Evolutionary conservation across 176 grass and related monocot genomes (phyloP), one percentile per base, ranked within the genome.

Genomic region (Areca catechu): DNA sequence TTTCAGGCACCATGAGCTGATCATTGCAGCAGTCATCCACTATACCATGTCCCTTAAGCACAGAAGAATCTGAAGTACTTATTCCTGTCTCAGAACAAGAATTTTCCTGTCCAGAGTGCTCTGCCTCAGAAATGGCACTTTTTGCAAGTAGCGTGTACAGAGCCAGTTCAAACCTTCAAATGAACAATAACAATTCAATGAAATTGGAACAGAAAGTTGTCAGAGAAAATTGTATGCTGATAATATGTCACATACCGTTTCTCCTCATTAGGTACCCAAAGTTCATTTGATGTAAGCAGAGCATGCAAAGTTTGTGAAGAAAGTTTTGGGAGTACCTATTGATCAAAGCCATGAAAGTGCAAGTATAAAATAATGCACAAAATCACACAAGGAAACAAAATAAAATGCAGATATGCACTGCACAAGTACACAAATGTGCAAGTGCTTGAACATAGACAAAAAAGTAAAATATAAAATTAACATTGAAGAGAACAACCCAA

Each of bases 261-360:
- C 80, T 98, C 93, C 76, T 98, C 93, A 50, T 98, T 85, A 75
- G 87, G 93, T 49, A 92, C 84, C 93, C 93, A 98, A 56, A 98
- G 75, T 80, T 92, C 81, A 5, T 92, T 88, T 54, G 93, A 98
- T 30, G 84, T 92, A 72, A 92, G 70, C 58, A 98, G 78, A 4
- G 84, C 51, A 72, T 92, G 93, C 66, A 98, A 77, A 73, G 93
- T 98, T 79, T 98, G 93, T 71, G 87, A 87, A 70, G 93, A 98
- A 68, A 98, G 83, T 76, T 92, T 91, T 27, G 93, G 87, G 50
- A 92, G 73, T 30, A 98, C 83, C 93, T 98, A 68, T 28, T 48
- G n/a, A 75, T 12, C 6, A 67, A 68, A 81, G 78, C 7, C 14
- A 85, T 61, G 34, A 14, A 43, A 43, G 27, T 12, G 10, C 34